Conservation (phyloP, 2,329 filamentous ascomycete genomes). For the Ceratocystis smalleyi region DNA sequence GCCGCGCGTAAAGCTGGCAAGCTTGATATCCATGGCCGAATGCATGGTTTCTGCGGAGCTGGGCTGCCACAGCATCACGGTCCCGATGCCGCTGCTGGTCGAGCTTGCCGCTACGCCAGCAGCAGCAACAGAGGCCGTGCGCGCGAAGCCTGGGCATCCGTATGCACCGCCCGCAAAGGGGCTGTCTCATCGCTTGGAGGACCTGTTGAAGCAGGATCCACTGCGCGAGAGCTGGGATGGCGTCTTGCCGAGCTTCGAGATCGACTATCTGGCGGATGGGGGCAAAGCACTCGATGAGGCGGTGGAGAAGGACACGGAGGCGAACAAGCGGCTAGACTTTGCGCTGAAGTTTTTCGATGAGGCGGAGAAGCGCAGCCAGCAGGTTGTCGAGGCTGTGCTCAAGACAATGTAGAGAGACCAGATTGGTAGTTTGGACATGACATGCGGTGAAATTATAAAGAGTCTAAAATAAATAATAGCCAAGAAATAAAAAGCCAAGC, state of each 20-base stretch:
- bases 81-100: slow-evolving; percentile 27
- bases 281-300: slow-evolving; percentile 30
- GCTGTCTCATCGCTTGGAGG: slow-evolving; percentile 24
- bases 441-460: background rate
- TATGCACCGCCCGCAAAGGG: slow-evolving; percentile 24
- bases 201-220: slow-evolving; percentile 27
- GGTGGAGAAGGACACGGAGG: slow-evolving; percentile 27
- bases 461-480: background rate
- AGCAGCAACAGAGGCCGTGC: slow-evolving; percentile 22
- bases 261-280: slow-evolving; percentile 33
- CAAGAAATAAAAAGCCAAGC: background rate
- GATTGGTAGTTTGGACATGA: background rate
- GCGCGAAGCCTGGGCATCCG: slow-evolving; percentile 27
- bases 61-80: slow-evolving; percentile 32
- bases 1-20: slow-evolving; percentile 33
- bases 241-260: background rate
- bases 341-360: slow-evolving; percentile 29
- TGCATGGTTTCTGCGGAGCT: slow-evolving; percentile 32
- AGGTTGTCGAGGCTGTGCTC: slow-evolving; percentile 24
- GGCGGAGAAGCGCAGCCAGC: slow-evolving; percentile 26
- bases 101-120: slow-evolving; percentile 26
- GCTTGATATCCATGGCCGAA: slow-evolving; percentile 30
- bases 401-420: background rate
- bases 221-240: slow-evolving; percentile 21
- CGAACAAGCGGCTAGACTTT: slow-evolving; percentile 25